Conservation (phyloP, 352 stramenopile species). For the Pythium biforme region DNA sequence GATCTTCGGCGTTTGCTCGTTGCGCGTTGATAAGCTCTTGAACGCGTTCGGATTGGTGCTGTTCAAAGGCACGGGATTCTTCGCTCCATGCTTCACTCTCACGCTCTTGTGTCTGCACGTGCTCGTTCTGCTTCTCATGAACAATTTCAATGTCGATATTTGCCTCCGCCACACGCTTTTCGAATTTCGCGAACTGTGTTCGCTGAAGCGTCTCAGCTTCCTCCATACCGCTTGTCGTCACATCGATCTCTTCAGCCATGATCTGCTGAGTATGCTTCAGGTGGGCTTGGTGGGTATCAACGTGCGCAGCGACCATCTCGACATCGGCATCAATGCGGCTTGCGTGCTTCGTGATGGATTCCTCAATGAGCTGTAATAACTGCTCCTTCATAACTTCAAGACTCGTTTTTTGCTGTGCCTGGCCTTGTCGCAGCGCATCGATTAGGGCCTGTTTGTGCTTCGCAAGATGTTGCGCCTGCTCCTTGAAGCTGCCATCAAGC, state of each 20-base stretch:
- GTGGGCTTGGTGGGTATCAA: conserved; percentile 22
- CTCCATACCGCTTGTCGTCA: conserved; percentile 22
- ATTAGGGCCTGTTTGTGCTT: conserved; percentile 28
- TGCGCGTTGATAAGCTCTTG: neutral
- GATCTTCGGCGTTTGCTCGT: neutral
- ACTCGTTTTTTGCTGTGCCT: conserved; percentile 21
- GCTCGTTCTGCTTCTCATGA: conserved; percentile 16
- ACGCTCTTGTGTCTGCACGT: conserved; percentile 11
- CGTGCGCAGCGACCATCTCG: conserved; percentile 20
- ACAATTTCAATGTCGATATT: conserved; percentile 12
- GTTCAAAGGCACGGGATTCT: conserved; percentile 4
- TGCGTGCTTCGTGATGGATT: conserved; percentile 25
- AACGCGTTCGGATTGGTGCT: conserved; percentile 15
- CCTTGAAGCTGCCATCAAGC: conserved; percentile 20
- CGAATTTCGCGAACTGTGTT: conserved; percentile 24
- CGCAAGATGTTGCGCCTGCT: conserved; percentile 21
- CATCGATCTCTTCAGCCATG: conserved; percentile 23
- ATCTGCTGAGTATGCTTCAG: conserved; percentile 21
- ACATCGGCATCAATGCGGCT: conserved; percentile 25
- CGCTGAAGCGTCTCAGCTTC: conserved; percentile 24
- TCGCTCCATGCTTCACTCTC: conserved; percentile 16
- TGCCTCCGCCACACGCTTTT: conserved; percentile 16
- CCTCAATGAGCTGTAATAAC: conserved; percentile 24
- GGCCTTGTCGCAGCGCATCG: conserved; percentile 25
- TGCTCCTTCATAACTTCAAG: conserved; percentile 30